Evolutionary conservation across 1,139 yeast genomes (phyloP).

Genomic region (Kodamaea sp.): DNA sequence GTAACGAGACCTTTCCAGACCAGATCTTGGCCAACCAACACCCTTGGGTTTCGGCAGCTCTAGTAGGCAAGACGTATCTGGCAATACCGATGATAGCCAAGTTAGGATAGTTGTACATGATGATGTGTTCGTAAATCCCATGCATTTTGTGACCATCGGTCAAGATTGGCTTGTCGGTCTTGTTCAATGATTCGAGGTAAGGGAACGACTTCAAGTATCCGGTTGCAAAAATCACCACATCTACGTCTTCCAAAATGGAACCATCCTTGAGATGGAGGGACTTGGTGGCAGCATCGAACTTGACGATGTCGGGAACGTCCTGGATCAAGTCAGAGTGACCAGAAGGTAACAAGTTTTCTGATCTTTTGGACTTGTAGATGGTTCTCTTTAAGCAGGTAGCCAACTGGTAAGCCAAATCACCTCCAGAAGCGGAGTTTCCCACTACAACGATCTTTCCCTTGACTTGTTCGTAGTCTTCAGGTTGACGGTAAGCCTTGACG

Average conservation of each 20-base stretch:
- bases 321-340: constrained; percentile 39
- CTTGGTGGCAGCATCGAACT: constrained; percentile 30
- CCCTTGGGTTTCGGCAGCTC: constrained; percentile 60
- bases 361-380: constrained; percentile 49
- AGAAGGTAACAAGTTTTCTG: constrained; percentile 39
- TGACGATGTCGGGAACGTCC: constrained; percentile 41
- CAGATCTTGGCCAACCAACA: constrained; percentile 57
- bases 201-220: constrained; percentile 45
- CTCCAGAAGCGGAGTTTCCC: constrained; percentile 65
- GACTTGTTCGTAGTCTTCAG: constrained; percentile 43
- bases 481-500: constrained; percentile 57
- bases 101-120: constrained; percentile 56
- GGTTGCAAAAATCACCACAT: constrained; percentile 60
- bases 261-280: constrained; percentile 34
- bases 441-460: constrained; percentile 49
- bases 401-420: constrained; percentile 57
- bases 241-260: constrained; percentile 37
- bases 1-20: constrained; percentile 47
- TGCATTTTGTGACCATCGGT: constrained; percentile 48
- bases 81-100: constrained; percentile 55
- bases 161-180: constrained; percentile 26
- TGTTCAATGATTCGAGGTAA: constrained; percentile 12
- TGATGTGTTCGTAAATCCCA: constrained; percentile 53
- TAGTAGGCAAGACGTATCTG: constrained; percentile 57
- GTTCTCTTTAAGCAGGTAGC: constrained; percentile 35